Evolutionary conservation across 306 rosid species (phyloP).

Genomic region (Canavalia gladiata): DNA sequence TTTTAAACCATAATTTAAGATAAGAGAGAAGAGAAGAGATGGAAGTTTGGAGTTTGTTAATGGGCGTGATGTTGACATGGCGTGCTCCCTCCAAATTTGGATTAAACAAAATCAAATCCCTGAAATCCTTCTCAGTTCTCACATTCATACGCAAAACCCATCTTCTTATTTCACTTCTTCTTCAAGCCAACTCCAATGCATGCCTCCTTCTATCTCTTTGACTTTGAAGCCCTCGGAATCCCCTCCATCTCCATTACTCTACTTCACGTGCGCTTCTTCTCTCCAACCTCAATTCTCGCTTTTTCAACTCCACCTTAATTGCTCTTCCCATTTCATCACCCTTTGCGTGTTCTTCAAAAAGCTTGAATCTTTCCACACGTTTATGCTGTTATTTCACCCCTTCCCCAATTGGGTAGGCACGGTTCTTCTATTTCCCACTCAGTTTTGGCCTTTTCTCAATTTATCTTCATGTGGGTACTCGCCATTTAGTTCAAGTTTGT

Average conservation of each 20-base stretch:
- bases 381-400: constrained; percentile 40
- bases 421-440: constrained; percentile 4
- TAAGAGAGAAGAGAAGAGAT: not conserved
- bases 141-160: constrained; percentile 35
- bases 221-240: constrained; percentile 59
- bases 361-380: constrained; percentile 44
- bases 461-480: constrained; percentile 39
- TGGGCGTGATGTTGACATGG: not conserved
- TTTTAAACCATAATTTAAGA: not conserved
- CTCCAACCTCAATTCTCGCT: constrained; percentile 60
- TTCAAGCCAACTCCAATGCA: constrained; percentile 41
- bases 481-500: constrained; percentile 41
- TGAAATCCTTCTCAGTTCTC: not conserved
- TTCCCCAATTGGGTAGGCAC: not conserved
- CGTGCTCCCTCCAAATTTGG: not conserved
- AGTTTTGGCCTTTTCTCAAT: constrained; percentile 17
- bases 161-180: constrained; percentile 32
- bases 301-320: not conserved
- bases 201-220: constrained; percentile 52
- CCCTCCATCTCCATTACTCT: constrained; percentile 59
- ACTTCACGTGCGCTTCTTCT: constrained; percentile 41
- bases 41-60: not conserved
- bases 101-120: not conserved
- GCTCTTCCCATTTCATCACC: not conserved
- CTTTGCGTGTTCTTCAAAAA: constrained; percentile 77